Conservation (phyloP, 371 early-diverging fungal genomes). For the Circinella umbellata region DNA sequence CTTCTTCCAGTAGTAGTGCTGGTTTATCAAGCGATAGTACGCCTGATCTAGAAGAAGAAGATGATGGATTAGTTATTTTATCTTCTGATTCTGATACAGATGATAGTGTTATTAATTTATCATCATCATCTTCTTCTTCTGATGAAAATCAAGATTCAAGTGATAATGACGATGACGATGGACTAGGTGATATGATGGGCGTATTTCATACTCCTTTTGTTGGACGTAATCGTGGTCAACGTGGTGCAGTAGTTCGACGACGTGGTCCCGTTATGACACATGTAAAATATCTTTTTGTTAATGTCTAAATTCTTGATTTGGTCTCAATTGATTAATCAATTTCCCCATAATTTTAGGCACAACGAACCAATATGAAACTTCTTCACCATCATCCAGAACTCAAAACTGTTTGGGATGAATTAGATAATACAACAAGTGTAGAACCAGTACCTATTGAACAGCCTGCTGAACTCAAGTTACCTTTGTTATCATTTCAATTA, state of each 20-base stretch:
- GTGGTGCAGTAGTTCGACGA: background rate
- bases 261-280: background rate
- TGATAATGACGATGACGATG: conserved; percentile 5
- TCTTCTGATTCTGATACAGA: background rate
- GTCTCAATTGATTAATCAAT: background rate
- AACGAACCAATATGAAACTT: conserved; percentile 33
- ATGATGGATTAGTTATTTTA: background rate
- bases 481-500: conserved; percentile 88
- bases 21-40: background rate
- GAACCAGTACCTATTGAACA: conserved; percentile 60
- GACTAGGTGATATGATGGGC: background rate
- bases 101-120: background rate
- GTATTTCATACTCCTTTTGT: background rate
- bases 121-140: background rate
- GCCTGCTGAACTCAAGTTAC: conserved; percentile 73
- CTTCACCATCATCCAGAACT: conserved; percentile 66
- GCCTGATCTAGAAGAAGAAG: background rate
- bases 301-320: too few relatives aligned
- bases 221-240: background rate
- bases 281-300: background rate
- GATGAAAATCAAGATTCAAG: conserved; percentile 6
- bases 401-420: conserved; percentile 69
- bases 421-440: conserved; percentile 45
- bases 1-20: background rate
- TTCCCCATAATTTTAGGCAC: conserved; percentile 12